A percentile compares a stretch with the other conserved stretches of the same genome.
Conservation (phyloP, 768 basidiomycete genomes). For the Suillus brevipes region DNA sequence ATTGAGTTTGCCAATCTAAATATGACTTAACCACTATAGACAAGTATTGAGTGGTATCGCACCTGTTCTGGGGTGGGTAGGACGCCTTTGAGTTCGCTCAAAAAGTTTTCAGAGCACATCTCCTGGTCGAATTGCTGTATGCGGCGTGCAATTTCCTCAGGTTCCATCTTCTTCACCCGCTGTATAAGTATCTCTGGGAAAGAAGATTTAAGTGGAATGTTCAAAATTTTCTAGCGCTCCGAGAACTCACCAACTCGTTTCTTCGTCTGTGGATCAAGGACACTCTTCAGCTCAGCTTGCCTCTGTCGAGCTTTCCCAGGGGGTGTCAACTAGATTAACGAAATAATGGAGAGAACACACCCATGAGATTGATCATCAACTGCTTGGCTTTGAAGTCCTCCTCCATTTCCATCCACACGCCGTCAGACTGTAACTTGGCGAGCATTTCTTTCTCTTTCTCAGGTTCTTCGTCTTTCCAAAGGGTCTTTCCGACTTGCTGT, state of each 20-base stretch:
- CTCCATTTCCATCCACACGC: conserved; percentile 96
- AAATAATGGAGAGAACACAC: conserved; percentile 39
- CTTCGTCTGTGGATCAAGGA: conserved; percentile 87
- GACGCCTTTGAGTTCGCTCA: conserved; percentile 84
- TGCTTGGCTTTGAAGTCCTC: conserved; percentile 98
- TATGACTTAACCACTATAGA: not conserved
- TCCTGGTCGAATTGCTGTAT: conserved; percentile 87
- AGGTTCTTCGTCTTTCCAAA: conserved; percentile 73
- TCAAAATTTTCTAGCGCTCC: not conserved
- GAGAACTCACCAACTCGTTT: conserved; percentile 82
- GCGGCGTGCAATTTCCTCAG: conserved; percentile 81
- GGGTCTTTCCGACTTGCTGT: conserved; percentile 77
- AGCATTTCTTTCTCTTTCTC: conserved; percentile 79
- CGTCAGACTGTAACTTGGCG: conserved; percentile 76
- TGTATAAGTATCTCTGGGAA: conserved; percentile 86
- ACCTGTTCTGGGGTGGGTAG: conserved; percentile 92
- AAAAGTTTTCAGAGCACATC: conserved; percentile 84
- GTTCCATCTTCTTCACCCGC: conserved; percentile 77
- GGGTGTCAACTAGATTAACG: not conserved
- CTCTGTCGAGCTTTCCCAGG: conserved; percentile 64
- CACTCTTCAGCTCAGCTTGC: conserved; percentile 87
- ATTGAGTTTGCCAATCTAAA: conserved; percentile 83
- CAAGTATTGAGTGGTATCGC: conserved; percentile 13
- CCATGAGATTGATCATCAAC: conserved; percentile 86
- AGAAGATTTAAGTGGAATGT: not conserved